A percentile compares a stretch with the other conserved stretches of the same genome.
phyloP scores from a whole-genome alignment of 768 basidiomycete species.

The Podaxis sp. region DNA sequence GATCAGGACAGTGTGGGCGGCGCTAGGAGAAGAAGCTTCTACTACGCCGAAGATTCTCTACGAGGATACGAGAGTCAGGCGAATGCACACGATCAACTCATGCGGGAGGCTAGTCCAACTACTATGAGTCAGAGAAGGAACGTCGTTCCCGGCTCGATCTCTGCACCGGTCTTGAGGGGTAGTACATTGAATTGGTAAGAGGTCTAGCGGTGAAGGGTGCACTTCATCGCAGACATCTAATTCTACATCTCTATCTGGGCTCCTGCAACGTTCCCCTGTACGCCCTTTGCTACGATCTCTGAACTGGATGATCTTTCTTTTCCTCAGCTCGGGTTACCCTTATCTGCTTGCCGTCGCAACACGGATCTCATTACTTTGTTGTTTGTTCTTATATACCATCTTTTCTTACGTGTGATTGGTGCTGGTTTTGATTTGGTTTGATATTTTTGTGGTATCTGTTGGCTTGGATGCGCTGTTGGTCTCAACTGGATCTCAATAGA shows the following conservation, averaged over 20 bases:
- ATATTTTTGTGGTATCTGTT: too few relatives aligned
- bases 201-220: not conserved
- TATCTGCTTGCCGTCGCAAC: too few relatives aligned
- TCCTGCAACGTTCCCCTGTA: not conserved
- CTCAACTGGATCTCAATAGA: not conserved
- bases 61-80: slow-evolving; percentile 46
- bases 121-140: slow-evolving; percentile 49
- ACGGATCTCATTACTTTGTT: too few relatives aligned
- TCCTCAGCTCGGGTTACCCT: too few relatives aligned
- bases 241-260: not conserved
- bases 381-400: too few relatives aligned
- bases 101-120: slow-evolving; percentile 4
- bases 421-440: too few relatives aligned
- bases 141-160: slow-evolving; percentile 60
- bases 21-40: slow-evolving; percentile 73
- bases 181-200: slow-evolving; percentile 81
- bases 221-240: too few relatives aligned
- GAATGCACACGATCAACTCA: slow-evolving; percentile 3
- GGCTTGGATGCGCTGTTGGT: too few relatives aligned
- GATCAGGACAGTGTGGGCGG: slow-evolving; percentile 75
- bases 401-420: too few relatives aligned
- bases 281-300: too few relatives aligned
- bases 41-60: slow-evolving; percentile 82
- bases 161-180: slow-evolving; percentile 71
- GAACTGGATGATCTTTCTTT: too few relatives aligned